Conservation (phyloP, 345 rosid genomes). For the Rhizophora mangle region DNA sequence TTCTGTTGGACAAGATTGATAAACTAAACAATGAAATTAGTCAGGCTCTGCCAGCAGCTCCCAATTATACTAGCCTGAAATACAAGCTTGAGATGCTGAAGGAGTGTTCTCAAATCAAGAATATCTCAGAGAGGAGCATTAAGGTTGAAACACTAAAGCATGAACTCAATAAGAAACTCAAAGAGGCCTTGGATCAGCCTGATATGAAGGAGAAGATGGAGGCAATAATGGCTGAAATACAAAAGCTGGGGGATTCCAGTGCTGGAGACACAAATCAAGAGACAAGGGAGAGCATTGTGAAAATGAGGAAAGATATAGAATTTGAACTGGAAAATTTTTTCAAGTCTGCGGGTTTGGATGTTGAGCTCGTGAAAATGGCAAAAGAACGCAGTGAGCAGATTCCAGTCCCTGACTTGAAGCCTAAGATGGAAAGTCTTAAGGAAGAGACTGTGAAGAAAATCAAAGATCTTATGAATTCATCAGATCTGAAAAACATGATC, state of each 20-base stretch:
- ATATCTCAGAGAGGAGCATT: slow-evolving; percentile 32
- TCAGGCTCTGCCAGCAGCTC: slow-evolving; percentile 46
- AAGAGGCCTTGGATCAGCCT: slow-evolving; percentile 51
- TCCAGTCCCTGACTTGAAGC: slow-evolving; percentile 33
- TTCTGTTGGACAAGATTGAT: slow-evolving; percentile 50
- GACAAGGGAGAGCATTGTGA: slow-evolving; percentile 49
- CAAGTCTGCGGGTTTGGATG: slow-evolving; percentile 57
- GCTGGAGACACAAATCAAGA: slow-evolving; percentile 50
- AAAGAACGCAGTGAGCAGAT: slow-evolving; percentile 33
- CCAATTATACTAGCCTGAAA: slow-evolving; percentile 58
- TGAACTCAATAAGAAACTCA: slow-evolving; percentile 55
- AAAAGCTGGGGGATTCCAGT: slow-evolving; percentile 47
- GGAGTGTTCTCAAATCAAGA: slow-evolving; percentile 61
- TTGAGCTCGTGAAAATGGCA: slow-evolving; percentile 37
- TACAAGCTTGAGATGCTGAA: slow-evolving; percentile 68
- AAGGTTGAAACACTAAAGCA: slow-evolving; percentile 34
- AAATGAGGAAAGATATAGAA: slow-evolving; percentile 47
- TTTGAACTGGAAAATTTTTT: slow-evolving; percentile 48
- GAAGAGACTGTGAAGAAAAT: slow-evolving; percentile 55
- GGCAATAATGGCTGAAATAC: slow-evolving; percentile 51
- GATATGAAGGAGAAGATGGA: slow-evolving; percentile 66
- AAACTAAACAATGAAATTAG: slow-evolving; percentile 64
- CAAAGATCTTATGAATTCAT: slow-evolving; percentile 43
- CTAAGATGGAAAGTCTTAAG: slow-evolving; percentile 44
- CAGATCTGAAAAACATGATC: slow-evolving; percentile 57